A percentile compares a stretch with the other conserved stretches of the same genome.
Conservation (phyloP, 805 yeast genomes). For the Kazachstania kunashirensis region DNA sequence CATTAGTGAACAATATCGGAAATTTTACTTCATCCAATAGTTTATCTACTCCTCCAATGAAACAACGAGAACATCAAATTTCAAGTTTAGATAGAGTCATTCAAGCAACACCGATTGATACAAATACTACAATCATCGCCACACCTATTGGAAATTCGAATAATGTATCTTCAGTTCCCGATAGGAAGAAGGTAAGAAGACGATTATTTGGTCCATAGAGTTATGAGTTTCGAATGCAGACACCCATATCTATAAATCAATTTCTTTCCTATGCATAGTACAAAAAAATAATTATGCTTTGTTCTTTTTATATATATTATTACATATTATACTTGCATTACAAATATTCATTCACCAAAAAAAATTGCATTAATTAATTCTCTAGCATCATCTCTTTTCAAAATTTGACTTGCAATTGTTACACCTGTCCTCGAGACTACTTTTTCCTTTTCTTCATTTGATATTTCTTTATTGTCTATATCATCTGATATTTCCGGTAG, state of each 20-base stretch:
- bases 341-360: conserved; percentile 45
- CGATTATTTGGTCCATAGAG: conserved; percentile 31
- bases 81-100: neutral
- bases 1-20: too few species aligned
- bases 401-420: conserved; percentile 41
- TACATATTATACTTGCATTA: neutral
- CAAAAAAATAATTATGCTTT: too few species aligned
- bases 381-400: conserved; percentile 39
- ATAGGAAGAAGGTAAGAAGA: conserved; percentile 25
- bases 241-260: neutral
- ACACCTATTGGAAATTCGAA: neutral
- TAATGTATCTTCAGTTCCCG: conserved; percentile 14
- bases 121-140: neutral
- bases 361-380: conserved; percentile 55
- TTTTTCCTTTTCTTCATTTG: conserved; percentile 33
- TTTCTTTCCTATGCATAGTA: neutral
- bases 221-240: neutral
- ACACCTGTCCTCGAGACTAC: conserved; percentile 54
- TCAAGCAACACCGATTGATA: neutral
- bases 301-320: neutral
- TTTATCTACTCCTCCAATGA: conserved; percentile 1
- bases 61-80: neutral
- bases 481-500: conserved; percentile 23
- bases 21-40: neutral
- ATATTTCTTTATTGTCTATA: conserved; percentile 31